Evolutionary conservation across 2,329 filamentous ascomycete genomes (phyloP).

Genomic region (Nigrospora oryzae): DNA sequence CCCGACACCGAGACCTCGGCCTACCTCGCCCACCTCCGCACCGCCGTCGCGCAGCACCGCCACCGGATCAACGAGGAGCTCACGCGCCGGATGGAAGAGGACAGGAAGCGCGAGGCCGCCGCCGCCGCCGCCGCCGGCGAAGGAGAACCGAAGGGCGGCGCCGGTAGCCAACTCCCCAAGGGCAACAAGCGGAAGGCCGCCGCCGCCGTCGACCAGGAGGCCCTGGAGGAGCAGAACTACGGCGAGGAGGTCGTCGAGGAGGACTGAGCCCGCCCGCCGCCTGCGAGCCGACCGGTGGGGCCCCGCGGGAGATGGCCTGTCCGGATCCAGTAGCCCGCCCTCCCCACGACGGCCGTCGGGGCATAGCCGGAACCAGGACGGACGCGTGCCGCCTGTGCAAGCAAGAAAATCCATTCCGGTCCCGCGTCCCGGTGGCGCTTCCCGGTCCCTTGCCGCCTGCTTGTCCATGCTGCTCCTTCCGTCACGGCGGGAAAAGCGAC

Average conservation of each 20-base stretch:
- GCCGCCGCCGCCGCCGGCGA: constrained; percentile 9
- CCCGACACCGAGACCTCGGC: constrained; percentile 36
- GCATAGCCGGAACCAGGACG: too few species aligned
- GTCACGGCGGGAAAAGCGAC: too few species aligned
- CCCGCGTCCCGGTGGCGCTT: too few species aligned
- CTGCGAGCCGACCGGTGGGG: not conserved
- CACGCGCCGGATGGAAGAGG: constrained; percentile 66
- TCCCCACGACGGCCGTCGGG: too few species aligned
- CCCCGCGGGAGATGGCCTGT: too few species aligned
- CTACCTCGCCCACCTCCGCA: constrained; percentile 52
- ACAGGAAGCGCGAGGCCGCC: constrained; percentile 43
- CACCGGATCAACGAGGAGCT: constrained; percentile 61
- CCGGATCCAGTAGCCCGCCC: too few species aligned
- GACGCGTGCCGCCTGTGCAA: too few species aligned
- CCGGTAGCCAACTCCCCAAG: not conserved
- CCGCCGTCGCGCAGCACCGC: constrained; percentile 51
- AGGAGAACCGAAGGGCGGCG: not conserved
- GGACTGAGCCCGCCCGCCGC: constrained; percentile 24
- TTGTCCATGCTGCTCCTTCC: too few species aligned
- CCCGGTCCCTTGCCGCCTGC: too few species aligned
- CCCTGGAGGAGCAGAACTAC: constrained; percentile 67
- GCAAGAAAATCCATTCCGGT: too few species aligned
- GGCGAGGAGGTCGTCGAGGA: constrained; percentile 72
- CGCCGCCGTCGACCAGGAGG: constrained; percentile 34
- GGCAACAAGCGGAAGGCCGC: constrained; percentile 15